These are phyloP conservation scores for Trifolium subterraneum DNA, from an alignment of 306 rosid genomes.

Conservation along the genomic window DNA sequence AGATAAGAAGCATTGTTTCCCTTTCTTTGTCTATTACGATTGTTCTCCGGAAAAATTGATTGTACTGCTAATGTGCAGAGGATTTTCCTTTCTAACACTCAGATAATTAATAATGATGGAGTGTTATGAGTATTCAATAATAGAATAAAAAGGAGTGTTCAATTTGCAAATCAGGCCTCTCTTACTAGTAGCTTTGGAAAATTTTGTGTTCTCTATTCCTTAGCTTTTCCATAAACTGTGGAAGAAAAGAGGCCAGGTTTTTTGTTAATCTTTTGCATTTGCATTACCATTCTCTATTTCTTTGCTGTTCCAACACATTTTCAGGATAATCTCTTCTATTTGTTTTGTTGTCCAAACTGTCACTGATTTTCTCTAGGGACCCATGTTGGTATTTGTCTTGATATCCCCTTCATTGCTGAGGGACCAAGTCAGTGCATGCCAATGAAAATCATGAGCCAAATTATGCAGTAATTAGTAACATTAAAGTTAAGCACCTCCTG, in stretches of 20 bases:
- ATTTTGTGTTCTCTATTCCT: slow-evolving; percentile 48
- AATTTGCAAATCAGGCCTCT: slow-evolving; percentile 30
- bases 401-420: slow-evolving; percentile 25
- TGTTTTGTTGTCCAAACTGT: slow-evolving; percentile 26
- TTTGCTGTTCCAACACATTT: slow-evolving; percentile 33
- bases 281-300: slow-evolving; percentile 23
- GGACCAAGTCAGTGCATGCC: slow-evolving; percentile 12
- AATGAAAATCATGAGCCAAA: slow-evolving; percentile 25
- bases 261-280: slow-evolving; percentile 43
- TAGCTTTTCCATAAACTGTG: slow-evolving; percentile 56
- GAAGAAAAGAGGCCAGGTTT: slow-evolving; percentile 40
- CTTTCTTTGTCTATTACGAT: slow-evolving; percentile 30
- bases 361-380: slow-evolving; percentile 36
- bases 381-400: slow-evolving; percentile 34
- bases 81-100: not conserved
- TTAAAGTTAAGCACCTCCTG: slow-evolving; percentile 31
- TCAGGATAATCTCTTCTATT: slow-evolving; percentile 39
- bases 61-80: not conserved
- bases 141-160: slow-evolving; percentile 30
- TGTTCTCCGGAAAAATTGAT: slow-evolving; percentile 10
- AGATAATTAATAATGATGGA: not conserved
- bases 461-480: slow-evolving; percentile 13
- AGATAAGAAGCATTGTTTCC: slow-evolving; percentile 28
- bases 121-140: slow-evolving; percentile 28
- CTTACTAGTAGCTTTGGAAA: slow-evolving; percentile 58